Conservation (phyloP, 768 basidiomycete genomes). For the Dacryopinax spathularia region DNA sequence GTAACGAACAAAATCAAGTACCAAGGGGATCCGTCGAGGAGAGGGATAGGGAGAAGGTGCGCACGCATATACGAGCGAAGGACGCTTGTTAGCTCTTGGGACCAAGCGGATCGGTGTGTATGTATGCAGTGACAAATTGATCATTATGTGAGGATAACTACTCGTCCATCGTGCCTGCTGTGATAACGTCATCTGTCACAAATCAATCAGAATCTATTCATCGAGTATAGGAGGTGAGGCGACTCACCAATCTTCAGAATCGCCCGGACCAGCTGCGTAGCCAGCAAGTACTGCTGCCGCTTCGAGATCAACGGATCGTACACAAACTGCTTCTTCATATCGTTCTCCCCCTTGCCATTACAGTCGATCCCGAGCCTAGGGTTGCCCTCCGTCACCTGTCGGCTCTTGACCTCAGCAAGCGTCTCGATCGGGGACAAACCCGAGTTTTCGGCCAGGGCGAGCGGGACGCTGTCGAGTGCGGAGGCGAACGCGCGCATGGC, state of each 20-base stretch:
- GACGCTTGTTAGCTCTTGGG: not conserved
- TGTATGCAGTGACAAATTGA: not conserved
- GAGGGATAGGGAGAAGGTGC: not conserved
- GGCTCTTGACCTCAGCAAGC: constrained; percentile 85
- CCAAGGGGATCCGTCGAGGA: not conserved
- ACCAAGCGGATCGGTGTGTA: not conserved
- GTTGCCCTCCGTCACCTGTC: constrained; percentile 76
- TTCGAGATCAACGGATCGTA: constrained; percentile 97
- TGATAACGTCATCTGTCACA: constrained; percentile 58
- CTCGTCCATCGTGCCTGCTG: constrained; percentile 54
- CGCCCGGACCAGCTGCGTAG: constrained; percentile 87
- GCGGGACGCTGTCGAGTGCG: constrained; percentile 85
- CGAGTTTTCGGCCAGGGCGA: constrained; percentile 95
- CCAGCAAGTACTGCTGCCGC: constrained; percentile 88
- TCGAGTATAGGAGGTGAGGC: not conserved
- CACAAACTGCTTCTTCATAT: constrained; percentile 96
- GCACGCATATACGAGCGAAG: not conserved
- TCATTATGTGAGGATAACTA: constrained; percentile 16
- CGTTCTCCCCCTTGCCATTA: constrained; percentile 69
- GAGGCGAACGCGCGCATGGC: constrained; percentile 99
- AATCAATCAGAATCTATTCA: not conserved
- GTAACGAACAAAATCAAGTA: constrained; percentile 2
- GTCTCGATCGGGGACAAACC: constrained; percentile 94
- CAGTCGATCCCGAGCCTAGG: constrained; percentile 89
- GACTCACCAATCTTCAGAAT: constrained; percentile 72